Evolutionary conservation across 495 filamentous ascomycete genomes (phyloP).

Genomic region (Ascobolus immersus): DNA sequence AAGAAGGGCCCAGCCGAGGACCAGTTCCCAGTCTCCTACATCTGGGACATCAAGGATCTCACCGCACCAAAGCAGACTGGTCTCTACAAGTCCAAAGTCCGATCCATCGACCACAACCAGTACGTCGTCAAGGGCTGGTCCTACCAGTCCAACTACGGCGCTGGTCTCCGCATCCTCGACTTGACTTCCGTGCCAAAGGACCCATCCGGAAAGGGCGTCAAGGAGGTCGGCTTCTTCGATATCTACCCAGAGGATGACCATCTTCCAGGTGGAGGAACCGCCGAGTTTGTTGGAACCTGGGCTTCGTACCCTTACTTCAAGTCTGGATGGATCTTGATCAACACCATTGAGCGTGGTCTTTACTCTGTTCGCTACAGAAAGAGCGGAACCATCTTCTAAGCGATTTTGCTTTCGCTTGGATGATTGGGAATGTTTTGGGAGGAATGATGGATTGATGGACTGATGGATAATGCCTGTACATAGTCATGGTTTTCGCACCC

Average conservation of each 20-base stretch:
- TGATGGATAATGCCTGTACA: too few relatives aligned
- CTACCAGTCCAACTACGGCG: slow-evolving; percentile 35
- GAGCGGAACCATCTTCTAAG: too few relatives aligned
- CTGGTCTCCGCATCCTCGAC: slow-evolving; percentile 32
- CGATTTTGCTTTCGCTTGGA: too few relatives aligned
- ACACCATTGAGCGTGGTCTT: slow-evolving; percentile 33
- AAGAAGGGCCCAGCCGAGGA: slow-evolving; percentile 21
- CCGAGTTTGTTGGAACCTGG: slow-evolving; percentile 35
- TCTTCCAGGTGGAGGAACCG: slow-evolving; percentile 19
- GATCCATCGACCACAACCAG: slow-evolving; percentile 37
- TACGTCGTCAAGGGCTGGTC: slow-evolving; percentile 27
- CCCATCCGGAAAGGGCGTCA: slow-evolving; percentile 27
- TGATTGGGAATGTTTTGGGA: too few relatives aligned
- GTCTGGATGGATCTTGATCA: slow-evolving; percentile 30
- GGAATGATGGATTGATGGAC: too few relatives aligned
- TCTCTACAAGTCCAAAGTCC: slow-evolving; percentile 25
- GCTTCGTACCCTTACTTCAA: slow-evolving; percentile 30
- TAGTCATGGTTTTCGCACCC: too few relatives aligned
- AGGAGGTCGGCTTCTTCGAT: slow-evolving; percentile 33
- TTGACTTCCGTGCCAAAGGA: slow-evolving; percentile 26
- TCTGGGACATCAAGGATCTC: slow-evolving; percentile 31
- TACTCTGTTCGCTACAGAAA: neutral
- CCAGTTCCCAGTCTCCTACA: slow-evolving; percentile 26
- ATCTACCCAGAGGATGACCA: slow-evolving; percentile 35
- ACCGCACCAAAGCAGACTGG: slow-evolving; percentile 29